Evolutionary conservation across 1,139 yeast genomes (phyloP).

Genomic region (Geotrichum candidum): DNA sequence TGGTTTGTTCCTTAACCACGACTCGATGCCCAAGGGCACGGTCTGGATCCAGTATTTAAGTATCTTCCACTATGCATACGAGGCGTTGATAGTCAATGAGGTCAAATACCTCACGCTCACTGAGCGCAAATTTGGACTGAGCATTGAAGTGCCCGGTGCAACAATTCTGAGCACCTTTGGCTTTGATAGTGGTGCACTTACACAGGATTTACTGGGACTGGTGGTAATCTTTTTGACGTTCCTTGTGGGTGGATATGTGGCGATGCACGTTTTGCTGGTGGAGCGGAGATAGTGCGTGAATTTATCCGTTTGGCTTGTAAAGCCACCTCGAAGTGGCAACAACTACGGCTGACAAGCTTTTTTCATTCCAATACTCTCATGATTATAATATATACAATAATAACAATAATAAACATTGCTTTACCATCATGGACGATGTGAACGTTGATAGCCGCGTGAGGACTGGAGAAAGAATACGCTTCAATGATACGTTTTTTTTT

Average conservation of each 20-base stretch:
- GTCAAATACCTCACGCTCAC: slow-evolving; percentile 80
- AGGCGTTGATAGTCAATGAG: slow-evolving; percentile 85
- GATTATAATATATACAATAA: no score
- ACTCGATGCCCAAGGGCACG: slow-evolving; percentile 63
- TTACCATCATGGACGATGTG: no score
- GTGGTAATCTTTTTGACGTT: slow-evolving; percentile 44
- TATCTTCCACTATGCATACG: slow-evolving; percentile 92
- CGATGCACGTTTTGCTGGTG: slow-evolving; percentile 64
- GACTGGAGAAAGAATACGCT: no score
- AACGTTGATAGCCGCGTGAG: no score
- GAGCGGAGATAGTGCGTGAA: slow-evolving; percentile 49
- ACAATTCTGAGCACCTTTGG: slow-evolving; percentile 94
- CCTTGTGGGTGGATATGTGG: slow-evolving; percentile 62
- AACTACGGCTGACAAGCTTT: no score
- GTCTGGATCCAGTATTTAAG: slow-evolving; percentile 80
- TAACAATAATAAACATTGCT: no score
- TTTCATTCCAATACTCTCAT: no score
- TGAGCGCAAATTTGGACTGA: slow-evolving; percentile 86
- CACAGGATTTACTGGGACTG: slow-evolving; percentile 56
- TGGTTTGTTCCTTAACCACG: slow-evolving; percentile 82
- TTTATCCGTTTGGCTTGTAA: neutral
- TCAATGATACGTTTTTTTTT: no score
- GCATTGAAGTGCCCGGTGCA: slow-evolving; percentile 98
- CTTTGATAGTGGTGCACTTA: slow-evolving; percentile 71
- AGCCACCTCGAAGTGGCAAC: neutral